Evolutionary conservation across 331 rosid species (phyloP), one percentile per base, ranked within the genome.

Genomic region (Quercus phellos): DNA sequence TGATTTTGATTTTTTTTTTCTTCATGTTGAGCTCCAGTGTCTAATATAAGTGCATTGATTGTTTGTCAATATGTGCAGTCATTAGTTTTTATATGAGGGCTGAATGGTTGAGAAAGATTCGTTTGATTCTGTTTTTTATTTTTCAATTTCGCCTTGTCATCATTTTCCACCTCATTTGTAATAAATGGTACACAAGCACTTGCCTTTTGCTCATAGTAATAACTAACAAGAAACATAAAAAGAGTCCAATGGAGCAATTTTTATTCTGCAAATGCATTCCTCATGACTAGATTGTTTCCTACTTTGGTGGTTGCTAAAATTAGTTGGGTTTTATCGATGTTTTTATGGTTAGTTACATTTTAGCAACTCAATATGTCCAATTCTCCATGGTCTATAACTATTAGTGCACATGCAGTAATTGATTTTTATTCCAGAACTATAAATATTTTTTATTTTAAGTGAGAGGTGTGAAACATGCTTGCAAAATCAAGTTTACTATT

Each of bases 21-120:
- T 14, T 42, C 30, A 26, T 72, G n/a, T 54, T 81, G 77, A 75
- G 77, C 68, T 64, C 29, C 72, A 22, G 43, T 54, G 74, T 73
- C 74, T 51, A 63, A 43, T 58, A 13, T 14, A 12, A 4, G 12
- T 24, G 56, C 67, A 22, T 26, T 54, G 3, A 51, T 21, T 77
- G 87, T 78, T 68, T 84, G 83, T 21, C 55, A 75, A 51, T 74
- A 78, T 78, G 61, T 60, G 82, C 77, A 51, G 24, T 32, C 13
- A 4, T 66, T 8, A 66, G 9, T 32, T 64, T 32, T 27, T 18
- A 61, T 66, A 4, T n/a, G 8, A 30, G 70, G 24, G 43, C 21
- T 17, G 10, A 29, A 64, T 63, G 38, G 50, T 32, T 16, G 50
- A 16, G 70, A 30, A 64, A 64, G 5, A 64, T 64, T 26, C 22